Evolutionary conservation across 1,139 yeast genomes (phyloP), one percentile per base, ranked within the genome.

Genomic region (Pichia sp.): DNA sequence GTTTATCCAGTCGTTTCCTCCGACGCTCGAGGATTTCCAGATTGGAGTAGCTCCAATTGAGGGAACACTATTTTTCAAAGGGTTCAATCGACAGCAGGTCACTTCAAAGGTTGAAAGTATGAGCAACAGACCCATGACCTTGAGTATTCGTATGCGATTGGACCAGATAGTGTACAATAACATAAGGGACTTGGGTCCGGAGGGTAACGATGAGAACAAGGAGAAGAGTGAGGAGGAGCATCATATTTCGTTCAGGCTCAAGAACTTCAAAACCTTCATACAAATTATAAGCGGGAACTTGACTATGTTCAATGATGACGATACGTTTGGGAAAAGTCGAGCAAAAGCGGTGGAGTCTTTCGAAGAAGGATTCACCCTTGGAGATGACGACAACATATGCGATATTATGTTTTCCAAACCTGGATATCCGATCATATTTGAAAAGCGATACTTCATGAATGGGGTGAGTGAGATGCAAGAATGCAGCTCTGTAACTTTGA

Each of bases 1-100:
- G 57, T 80, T 81, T 59, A 62, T 81, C 6, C 77, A 75, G 48
- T 75, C 78, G 76, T 75, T 79, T 15, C 84, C 84, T 0, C 51
- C 68, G 0, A 61, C 71, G 2, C 71, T 82, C 0, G 85, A 81
- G 63, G 84, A 80, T 60, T 80, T 80, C 66, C 74, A 72, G 55
- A 68, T 81, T 40, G 83, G 79, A 52, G 64, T 77, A 10, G 70
- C 70, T 50, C 67, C 70, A 23, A 72, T 67, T 30, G 47, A 57
- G 5, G 58, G 67, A 13, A 75, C 74, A 56, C 62, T 80, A 49
- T 67, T 69, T 55, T 71, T 80, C 45, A 73, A 72, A 49, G 85
- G 82, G 0, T 79, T 71, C 59, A 80, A 82, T 40, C 72, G 76
- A 55, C 79, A 74, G 57, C 70, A 78, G 4, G 45, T 76, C 41